Evolutionary conservation across 2,329 filamentous ascomycete species (phyloP), one percentile per base, ranked within the genome.

Genomic region (Rhynchosporium secalis): DNA sequence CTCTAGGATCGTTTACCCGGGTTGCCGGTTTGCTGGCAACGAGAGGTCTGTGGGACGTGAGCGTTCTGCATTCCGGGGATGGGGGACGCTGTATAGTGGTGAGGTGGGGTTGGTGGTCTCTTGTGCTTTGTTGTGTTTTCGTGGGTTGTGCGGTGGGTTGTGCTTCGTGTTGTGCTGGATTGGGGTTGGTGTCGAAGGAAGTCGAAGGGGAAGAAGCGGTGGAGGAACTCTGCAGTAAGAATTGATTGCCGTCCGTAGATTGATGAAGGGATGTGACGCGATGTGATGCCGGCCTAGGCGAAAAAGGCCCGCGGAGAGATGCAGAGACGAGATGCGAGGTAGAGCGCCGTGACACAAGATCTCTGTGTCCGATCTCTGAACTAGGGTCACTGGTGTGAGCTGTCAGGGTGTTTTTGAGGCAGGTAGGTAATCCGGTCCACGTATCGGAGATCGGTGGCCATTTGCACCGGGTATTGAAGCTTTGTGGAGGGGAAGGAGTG

Each of bases 21-120:
- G 54, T 43, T 56, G 49, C 54, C 63, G 63, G 63, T 65, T 62
- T 60, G 63, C 58, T 61, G 54, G 29, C 41, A 56, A 20, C 5
- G 13, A 56, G 29, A 3, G 13, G 8, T 4, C 33, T 56, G 47
- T 40, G 36, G 29, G 9, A 36, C 55, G 4, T 46, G 43, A 46
- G 43, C 8, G 40, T 43, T 43, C n/a, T 46, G 43, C 20, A 46
- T 46, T 26, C 43, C 43, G 43, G 43, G 43, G 43, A 46, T n/a
- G 15, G 43, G 43, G 33, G 33, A 36, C 33, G 33, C 33, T 36
- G 33, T 36, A 46, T 36, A 26, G 47, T 29, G 10, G 46, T n/a
- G 15, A 48, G 20, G 31, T 4, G 28, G 31, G 46, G 33, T 36
- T 36, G 33, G 33, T 36, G 33, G 33, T 36, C 33, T 36, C 33